Evolutionary conservation across 768 basidiomycete genomes (phyloP).

Genomic region (Saitozyma podzolica): DNA sequence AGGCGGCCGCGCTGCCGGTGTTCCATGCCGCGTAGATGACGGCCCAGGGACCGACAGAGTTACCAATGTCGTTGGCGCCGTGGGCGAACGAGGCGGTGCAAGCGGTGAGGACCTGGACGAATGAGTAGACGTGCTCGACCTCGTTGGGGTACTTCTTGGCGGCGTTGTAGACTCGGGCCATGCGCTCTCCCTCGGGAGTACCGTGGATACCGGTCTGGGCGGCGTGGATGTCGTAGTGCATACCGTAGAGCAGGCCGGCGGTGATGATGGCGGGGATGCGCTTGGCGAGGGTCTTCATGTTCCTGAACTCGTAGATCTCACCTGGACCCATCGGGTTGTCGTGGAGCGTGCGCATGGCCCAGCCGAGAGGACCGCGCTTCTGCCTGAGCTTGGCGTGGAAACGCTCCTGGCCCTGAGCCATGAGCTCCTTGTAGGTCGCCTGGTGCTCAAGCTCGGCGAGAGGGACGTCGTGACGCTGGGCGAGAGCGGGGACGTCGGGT

Average conservation of each 20-base stretch:
- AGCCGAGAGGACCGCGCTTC: slow-evolving; percentile 50
- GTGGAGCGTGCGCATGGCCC: slow-evolving; percentile 53
- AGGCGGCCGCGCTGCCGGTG: slow-evolving; percentile 33
- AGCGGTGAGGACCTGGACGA: slow-evolving; percentile 56
- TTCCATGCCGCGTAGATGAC: slow-evolving; percentile 55
- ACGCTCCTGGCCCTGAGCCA: slow-evolving; percentile 27
- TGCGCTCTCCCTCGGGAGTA: slow-evolving; percentile 48
- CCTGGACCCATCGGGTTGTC: slow-evolving; percentile 48
- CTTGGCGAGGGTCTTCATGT: slow-evolving; percentile 34
- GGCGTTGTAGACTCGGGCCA: slow-evolving; percentile 49
- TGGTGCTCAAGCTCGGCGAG: slow-evolving; percentile 12
- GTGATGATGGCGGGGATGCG: slow-evolving; percentile 36
- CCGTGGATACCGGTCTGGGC: slow-evolving; percentile 47
- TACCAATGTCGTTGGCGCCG: slow-evolving; percentile 55
- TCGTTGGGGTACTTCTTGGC: slow-evolving; percentile 55
- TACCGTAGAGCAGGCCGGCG: slow-evolving; percentile 29
- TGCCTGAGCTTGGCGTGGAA: slow-evolving; percentile 39
- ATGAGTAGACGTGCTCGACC: slow-evolving; percentile 55
- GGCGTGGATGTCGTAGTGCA: slow-evolving; percentile 46
- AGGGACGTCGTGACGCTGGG: not conserved
- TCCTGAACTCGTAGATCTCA: slow-evolving; percentile 43
- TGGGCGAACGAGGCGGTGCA: slow-evolving; percentile 57
- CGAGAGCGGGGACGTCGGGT: slow-evolving; percentile 2
- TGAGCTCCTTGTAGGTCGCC: slow-evolving; percentile 26
- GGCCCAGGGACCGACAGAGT: slow-evolving; percentile 53